Evolutionary conservation across 148 eudicot genomes (phyloP), one percentile per base, ranked within the genome.

Genomic region (Suaeda aralocaspica): DNA sequence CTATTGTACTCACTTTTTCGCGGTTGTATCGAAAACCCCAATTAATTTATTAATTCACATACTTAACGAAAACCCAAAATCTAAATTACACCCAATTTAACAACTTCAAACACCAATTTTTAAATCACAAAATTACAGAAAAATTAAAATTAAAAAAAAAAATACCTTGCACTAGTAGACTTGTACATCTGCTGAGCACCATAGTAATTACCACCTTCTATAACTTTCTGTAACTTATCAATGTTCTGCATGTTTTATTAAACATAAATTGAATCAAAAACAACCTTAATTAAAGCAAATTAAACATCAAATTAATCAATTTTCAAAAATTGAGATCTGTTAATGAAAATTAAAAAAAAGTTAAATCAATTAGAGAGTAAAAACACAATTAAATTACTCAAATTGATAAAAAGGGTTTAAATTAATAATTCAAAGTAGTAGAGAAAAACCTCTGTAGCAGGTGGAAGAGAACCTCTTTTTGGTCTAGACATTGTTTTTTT

Each of bases 161-260:
- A 22, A 53, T 74, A 93, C 98, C 98, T 90, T 21, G 92, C 88
- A 66, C 86, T 80, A 56, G 73, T 73, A 62, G 98, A 87, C 75
- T 94, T 94, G 79, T 91, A 94, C 97, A 91, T 88, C 87, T 94
- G 98, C 72, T 94, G 98, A 65, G 98, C 98, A 63, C 96, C 98
- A 78, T 92, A 92, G 73, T 64, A 85, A 63, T 92, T 83, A 36
- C 92, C 92, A 4, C 84, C 89, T 33, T 84, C 78, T 2, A 87
- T 82, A 62, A 82, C 80, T 70, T 83, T 85, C 81, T 85, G 81
- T 48, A 92, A 67, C 83, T 92, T 92, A 56, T 80, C 86, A 61
- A 92, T 82, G 69, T 72, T 85, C 97, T 92, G 92, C 77, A 80
- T 21, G 28, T 24, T 42, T 46, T 1, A 50, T 30, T 18, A 39